These are phyloP conservation scores for Trichoderma brevicompactum DNA, from an alignment of 2,329 filamentous ascomycete species.

Conservation along the genomic window DNA sequence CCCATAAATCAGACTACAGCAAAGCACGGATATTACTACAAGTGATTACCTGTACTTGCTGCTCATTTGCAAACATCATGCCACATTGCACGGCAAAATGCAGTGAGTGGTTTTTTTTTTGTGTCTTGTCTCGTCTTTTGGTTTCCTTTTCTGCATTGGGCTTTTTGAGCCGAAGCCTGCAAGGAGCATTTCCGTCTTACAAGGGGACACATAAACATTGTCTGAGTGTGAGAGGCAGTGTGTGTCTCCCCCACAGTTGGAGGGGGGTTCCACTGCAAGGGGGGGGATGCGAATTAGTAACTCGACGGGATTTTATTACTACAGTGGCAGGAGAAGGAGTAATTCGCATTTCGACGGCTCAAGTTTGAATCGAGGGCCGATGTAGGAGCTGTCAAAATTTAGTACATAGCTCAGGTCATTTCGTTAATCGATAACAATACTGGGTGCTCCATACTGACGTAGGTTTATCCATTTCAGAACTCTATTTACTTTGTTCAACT, in stretches of 20 bases:
- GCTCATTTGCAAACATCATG: too few species aligned
- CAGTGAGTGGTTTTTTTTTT: neutral
- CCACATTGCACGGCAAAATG: too few species aligned
- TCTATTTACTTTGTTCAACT: too few species aligned
- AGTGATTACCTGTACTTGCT: too few species aligned
- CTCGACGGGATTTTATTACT: conserved; percentile 21
- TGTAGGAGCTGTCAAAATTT: conserved; percentile 4
- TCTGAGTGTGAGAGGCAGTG: too few species aligned
- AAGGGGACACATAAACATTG: neutral
- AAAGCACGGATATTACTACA: neutral
- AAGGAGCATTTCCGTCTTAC: too few species aligned
- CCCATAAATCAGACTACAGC: neutral
- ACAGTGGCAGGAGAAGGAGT: neutral
- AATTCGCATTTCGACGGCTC: neutral
- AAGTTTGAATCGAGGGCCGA: neutral
- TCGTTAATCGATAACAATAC: too few species aligned
- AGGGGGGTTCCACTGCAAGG: conserved; percentile 13
- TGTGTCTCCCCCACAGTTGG: conserved; percentile 10
- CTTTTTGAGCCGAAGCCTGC: neutral
- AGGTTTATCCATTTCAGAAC: too few species aligned
- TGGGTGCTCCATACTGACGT: too few species aligned
- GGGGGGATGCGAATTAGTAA: conserved; percentile 12
- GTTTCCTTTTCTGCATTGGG: neutral
- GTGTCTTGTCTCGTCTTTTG: neutral
- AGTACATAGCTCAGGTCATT: too few species aligned